Conservation (phyloP, 2,329 filamentous ascomycete species). For the Biscogniauxia marginata region DNA sequence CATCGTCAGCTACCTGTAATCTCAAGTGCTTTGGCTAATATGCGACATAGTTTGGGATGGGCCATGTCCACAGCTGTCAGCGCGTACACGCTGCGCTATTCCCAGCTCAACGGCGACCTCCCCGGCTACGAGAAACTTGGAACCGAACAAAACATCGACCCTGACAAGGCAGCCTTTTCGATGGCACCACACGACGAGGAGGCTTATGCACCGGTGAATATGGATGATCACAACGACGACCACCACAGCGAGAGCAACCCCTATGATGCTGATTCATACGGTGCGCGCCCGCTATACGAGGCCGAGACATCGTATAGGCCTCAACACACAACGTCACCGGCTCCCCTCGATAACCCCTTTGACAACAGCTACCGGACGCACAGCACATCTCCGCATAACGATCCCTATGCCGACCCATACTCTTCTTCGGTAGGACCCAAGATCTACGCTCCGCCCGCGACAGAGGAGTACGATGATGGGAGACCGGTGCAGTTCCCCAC, state of each 20-base stretch:
- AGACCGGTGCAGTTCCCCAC: conserved; percentile 54
- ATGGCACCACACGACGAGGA: conserved; percentile 67
- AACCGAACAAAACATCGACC: conserved; percentile 56
- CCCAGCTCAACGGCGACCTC: conserved; percentile 59
- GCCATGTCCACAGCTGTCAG: conserved; percentile 53
- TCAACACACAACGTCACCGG: conserved; percentile 34
- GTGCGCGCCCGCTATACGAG: conserved; percentile 44
- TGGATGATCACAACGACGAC: conserved; percentile 51
- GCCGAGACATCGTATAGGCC: conserved; percentile 49
- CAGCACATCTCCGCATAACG: conserved; percentile 31
- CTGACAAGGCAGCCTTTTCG: conserved; percentile 68
- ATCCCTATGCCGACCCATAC: conserved; percentile 30
- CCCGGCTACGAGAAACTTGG: conserved; percentile 58
- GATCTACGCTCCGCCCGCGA: conserved; percentile 40
- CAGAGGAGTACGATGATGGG: conserved; percentile 45
- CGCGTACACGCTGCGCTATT: conserved; percentile 60
- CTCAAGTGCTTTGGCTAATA: conserved; percentile 1
- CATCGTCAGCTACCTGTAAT: background rate
- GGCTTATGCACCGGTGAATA: conserved; percentile 61
- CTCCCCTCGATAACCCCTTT: conserved; percentile 32
- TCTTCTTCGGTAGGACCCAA: conserved; percentile 26
- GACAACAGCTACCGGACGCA: conserved; percentile 47
- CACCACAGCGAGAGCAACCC: conserved; percentile 33
- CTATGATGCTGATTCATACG: conserved; percentile 34
- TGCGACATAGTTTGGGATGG: conserved; percentile 52